These are phyloP conservation scores for Calocera cornea DNA, from an alignment of 768 basidiomycete species.

Conservation along the genomic window DNA sequence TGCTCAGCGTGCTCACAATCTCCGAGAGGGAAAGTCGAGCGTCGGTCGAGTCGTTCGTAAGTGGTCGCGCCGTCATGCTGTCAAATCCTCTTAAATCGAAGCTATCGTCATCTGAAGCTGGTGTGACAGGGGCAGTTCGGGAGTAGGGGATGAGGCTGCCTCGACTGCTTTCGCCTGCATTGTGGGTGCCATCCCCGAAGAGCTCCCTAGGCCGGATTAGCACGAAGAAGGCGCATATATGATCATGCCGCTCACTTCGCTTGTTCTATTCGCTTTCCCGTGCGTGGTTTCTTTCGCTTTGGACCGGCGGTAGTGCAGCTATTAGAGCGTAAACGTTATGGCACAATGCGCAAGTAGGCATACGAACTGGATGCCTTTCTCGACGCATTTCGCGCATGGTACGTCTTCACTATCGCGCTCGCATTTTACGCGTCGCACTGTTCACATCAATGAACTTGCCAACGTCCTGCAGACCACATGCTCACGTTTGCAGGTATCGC, in stretches of 20 bases:
- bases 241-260: background rate
- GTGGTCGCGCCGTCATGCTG: background rate
- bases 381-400: background rate
- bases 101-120: background rate
- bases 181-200: background rate
- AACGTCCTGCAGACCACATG: background rate
- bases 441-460: background rate
- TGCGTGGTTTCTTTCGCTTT: background rate
- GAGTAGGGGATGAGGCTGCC: background rate
- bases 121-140: background rate
- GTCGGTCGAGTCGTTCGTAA: background rate
- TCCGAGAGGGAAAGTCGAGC: background rate
- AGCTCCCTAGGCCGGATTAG: background rate
- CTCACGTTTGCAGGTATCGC: background rate
- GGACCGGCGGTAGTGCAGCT: conserved; percentile 1
- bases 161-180: background rate
- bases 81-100: background rate
- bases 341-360: background rate
- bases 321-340: background rate
- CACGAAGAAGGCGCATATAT: background rate
- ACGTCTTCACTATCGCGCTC: background rate
- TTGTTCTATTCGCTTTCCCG: background rate
- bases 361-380: background rate
- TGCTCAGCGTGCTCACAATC: conserved; percentile 1
- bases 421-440: background rate